Evolutionary conservation across 179 eudicot genomes (phyloP).

Genomic region (Heliamphora pulchella): DNA sequence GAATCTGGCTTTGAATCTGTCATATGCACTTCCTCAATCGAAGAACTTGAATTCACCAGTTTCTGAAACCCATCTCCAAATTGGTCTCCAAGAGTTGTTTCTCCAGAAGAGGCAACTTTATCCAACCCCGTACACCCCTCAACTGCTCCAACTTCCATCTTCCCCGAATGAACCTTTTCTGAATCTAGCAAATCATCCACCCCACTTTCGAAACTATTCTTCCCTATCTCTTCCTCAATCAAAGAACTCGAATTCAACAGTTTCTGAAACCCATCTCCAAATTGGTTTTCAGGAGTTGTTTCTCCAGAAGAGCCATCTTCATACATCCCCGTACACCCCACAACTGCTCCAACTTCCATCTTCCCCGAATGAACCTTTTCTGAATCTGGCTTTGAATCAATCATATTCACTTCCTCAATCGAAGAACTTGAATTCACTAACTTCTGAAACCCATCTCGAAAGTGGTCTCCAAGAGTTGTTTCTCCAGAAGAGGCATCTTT

Average conservation of each 20-base stretch:
- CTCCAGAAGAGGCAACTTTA: slow-evolving; percentile 14
- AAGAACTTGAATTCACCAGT: no score
- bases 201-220: background rate
- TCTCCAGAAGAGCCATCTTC: slow-evolving; percentile 18
- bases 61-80: no score
- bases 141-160: slow-evolving; percentile 16
- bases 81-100: no score
- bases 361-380: slow-evolving; percentile 17
- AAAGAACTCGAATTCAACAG: slow-evolving; percentile 29
- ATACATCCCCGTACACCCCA: background rate
- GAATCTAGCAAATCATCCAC: background rate
- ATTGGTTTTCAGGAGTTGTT: background rate
- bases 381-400: background rate
- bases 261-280: slow-evolving; percentile 17
- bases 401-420: background rate
- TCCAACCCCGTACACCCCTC: background rate
- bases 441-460: no score
- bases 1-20: no score
- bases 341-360: slow-evolving; percentile 17
- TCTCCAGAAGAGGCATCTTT: slow-evolving; percentile 16
- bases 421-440: no score
- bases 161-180: slow-evolving; percentile 12
- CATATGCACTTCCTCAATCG: no score
- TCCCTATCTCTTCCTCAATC: background rate
- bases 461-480: background rate